Percentiles rank a stretch among this genome's conserved stretches.
phyloP scores from a whole-genome alignment of 345 rosid genomes.

The Ricinus communis region DNA sequence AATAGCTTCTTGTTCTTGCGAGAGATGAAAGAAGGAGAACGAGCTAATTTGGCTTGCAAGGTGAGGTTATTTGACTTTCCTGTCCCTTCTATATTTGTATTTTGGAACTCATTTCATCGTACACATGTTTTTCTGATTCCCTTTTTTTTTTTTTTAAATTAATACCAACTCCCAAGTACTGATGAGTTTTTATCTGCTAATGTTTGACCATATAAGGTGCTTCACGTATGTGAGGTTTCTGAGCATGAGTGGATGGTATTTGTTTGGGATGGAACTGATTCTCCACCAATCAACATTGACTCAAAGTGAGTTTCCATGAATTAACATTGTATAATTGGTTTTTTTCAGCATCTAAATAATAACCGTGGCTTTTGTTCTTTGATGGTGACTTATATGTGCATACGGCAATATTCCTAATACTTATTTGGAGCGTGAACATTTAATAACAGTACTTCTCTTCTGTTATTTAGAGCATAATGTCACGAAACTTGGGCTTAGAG shows the following conservation, averaged over 20 bases:
- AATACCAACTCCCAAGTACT: background rate
- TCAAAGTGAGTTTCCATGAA: constrained; percentile 46
- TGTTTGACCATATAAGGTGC: constrained; percentile 45
- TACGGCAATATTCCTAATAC: no score
- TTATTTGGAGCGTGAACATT: no score
- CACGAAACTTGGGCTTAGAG: no score
- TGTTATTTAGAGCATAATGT: no score
- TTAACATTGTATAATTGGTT: background rate
- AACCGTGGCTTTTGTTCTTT: background rate
- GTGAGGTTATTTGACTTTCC: constrained; percentile 27
- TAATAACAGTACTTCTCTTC: no score
- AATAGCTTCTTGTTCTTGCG: constrained; percentile 45
- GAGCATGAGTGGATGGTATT: constrained; percentile 42
- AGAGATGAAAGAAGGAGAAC: constrained; percentile 55
- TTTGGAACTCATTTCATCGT: background rate
- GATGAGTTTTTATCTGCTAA: constrained; percentile 10
- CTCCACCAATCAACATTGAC: constrained; percentile 45
- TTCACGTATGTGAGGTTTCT: constrained; percentile 44
- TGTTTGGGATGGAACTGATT: constrained; percentile 91
- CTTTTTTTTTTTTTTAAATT: background rate
- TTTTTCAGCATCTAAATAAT: background rate
- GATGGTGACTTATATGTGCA: background rate
- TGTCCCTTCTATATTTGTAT: background rate
- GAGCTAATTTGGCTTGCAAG: constrained; percentile 52
- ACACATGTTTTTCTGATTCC: background rate